Conservation (phyloP, 139 green algal species). For the Picochlorum sp. region DNA sequence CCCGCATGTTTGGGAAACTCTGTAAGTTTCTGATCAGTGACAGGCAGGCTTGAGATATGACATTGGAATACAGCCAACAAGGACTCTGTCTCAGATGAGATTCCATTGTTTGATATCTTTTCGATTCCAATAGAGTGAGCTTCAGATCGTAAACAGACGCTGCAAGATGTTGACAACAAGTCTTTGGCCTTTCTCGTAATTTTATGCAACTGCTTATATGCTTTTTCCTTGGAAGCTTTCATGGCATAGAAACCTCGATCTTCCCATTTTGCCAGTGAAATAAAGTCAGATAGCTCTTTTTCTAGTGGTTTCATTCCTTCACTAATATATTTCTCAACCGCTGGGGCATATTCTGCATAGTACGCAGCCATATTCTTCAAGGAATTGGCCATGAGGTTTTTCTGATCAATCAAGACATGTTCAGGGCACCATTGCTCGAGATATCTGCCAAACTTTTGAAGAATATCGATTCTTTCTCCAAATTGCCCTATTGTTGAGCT, state of each 20-base stretch:
- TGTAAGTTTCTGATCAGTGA: too few species aligned
- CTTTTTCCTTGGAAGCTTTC: slow-evolving; percentile 67
- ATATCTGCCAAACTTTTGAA: slow-evolving; percentile 48
- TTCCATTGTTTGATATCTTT: not conserved
- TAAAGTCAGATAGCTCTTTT: slow-evolving; percentile 89
- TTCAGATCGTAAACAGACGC: not conserved
- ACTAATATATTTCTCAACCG: slow-evolving; percentile 43
- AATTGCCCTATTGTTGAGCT: slow-evolving; percentile 80
- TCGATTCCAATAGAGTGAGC: not conserved
- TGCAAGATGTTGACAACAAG: slow-evolving; percentile 11
- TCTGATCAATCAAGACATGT: too few species aligned
- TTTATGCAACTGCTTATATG: slow-evolving; percentile 79
- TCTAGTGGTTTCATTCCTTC: slow-evolving; percentile 52
- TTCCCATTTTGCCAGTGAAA: slow-evolving; percentile 93
- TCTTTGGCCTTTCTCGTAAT: slow-evolving; percentile 21
- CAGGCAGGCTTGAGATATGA: too few species aligned
- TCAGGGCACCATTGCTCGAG: slow-evolving; percentile 3
- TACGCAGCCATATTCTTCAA: slow-evolving; percentile 72
- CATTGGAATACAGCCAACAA: too few species aligned
- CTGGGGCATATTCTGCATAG: slow-evolving; percentile 71
- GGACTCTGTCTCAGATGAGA: too few species aligned
- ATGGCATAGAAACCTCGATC: slow-evolving; percentile 89
- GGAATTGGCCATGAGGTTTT: slow-evolving; percentile 9
- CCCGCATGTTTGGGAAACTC: too few species aligned
- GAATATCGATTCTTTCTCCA: slow-evolving; percentile 59